Conservation (phyloP, 1,284 basidiomycete genomes). For the Ceratorhiza oryzae-sativae region DNA sequence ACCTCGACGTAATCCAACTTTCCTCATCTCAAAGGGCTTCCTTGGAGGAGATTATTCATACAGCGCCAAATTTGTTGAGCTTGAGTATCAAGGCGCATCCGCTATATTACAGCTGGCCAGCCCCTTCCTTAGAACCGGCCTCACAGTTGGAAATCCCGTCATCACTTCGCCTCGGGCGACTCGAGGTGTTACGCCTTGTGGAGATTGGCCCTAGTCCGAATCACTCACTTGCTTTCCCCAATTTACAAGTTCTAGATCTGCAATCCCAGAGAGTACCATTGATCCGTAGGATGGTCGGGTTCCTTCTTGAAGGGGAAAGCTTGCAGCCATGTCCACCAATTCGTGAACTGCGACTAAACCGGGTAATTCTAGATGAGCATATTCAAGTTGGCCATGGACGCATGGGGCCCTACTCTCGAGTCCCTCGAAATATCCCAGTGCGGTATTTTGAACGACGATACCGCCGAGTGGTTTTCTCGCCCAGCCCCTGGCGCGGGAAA, state of each 20-base stretch:
- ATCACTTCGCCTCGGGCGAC: background rate
- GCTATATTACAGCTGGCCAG: background rate
- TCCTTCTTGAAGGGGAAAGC: background rate
- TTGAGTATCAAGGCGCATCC: background rate
- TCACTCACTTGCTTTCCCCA: background rate
- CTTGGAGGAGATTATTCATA: background rate
- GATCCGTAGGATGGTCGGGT: background rate
- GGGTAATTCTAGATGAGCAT: background rate
- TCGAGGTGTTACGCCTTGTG: background rate
- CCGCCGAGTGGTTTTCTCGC: background rate
- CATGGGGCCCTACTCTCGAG: conserved; percentile 13
- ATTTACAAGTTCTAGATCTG: conserved; percentile 9
- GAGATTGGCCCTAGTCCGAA: background rate
- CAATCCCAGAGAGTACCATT: background rate
- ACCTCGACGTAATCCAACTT: background rate
- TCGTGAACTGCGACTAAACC: conserved; percentile 13
- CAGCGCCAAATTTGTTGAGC: background rate
- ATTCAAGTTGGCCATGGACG: background rate
- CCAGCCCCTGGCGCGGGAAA: background rate
- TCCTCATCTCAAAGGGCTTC: background rate
- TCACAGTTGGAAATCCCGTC: background rate
- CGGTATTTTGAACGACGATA: background rate
- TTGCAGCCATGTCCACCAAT: background rate
- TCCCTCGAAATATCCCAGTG: conserved; percentile 15
- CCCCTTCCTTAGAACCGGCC: background rate